A percentile compares a stretch with the other conserved stretches of the same genome.
phyloP scores from a whole-genome alignment of 75 land plant genomes.

The Cupressus sempervirens region DNA sequence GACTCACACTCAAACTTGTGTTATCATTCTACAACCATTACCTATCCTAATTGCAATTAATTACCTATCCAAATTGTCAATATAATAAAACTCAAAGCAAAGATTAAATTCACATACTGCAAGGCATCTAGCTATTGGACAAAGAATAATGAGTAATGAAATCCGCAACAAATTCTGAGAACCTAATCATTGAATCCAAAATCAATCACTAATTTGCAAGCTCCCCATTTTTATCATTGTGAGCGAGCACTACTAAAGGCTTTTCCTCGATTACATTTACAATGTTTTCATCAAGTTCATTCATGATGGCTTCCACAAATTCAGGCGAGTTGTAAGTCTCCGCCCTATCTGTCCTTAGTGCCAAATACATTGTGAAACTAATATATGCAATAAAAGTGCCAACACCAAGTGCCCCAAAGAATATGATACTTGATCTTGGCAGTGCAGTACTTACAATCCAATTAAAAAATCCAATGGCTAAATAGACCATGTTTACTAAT shows the following conservation, averaged over 20 bases:
- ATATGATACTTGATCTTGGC: not conserved
- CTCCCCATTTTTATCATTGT: conserved; percentile 3
- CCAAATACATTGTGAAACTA: conserved; percentile 18
- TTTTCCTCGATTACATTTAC: not conserved
- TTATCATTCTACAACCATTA: not conserved
- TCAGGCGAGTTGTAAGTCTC: conserved; percentile 20
- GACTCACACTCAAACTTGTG: not conserved
- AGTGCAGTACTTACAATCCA: conserved; percentile 14
- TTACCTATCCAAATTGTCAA: not conserved
- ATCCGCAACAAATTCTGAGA: not conserved
- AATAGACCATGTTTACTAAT: conserved; percentile 20
- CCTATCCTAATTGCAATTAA: not conserved
- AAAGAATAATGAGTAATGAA: not conserved
- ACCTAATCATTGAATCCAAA: not conserved
- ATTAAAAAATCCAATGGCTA: conserved; percentile 15
- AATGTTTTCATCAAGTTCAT: not conserved
- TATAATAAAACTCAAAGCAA: not conserved
- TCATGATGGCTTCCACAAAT: conserved; percentile 6
- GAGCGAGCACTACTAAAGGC: conserved; percentile 1
- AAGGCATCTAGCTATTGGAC: not conserved
- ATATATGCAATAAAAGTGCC: conserved; percentile 18
- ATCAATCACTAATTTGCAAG: not conserved
- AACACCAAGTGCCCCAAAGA: conserved; percentile 15
- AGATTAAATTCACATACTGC: not conserved
- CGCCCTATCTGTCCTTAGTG: conserved; percentile 22